Conservation (phyloP, 2,329 filamentous ascomycete genomes). For the Hypoxylon sp. region DNA sequence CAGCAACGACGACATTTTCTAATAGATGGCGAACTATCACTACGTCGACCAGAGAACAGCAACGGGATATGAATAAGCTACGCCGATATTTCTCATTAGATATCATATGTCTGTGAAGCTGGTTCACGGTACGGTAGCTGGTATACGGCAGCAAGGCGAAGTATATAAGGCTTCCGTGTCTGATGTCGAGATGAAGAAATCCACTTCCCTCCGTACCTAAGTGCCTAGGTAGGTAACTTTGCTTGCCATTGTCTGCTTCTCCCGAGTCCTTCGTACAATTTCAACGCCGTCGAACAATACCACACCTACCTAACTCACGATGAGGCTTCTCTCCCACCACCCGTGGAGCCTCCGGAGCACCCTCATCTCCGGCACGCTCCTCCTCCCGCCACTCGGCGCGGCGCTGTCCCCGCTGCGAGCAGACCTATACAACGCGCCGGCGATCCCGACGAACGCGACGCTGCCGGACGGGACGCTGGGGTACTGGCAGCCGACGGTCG, state of each 20-base stretch:
- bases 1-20: not conserved
- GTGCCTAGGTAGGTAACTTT: too few relatives aligned
- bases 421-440: slow-evolving; percentile 15
- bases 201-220: not conserved
- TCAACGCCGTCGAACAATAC: too few relatives aligned
- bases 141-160: not conserved
- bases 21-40: not conserved
- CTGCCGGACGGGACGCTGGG: slow-evolving; percentile 19
- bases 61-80: not conserved
- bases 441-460: slow-evolving; percentile 12
- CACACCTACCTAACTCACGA: not conserved
- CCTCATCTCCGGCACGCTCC: not conserved
- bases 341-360: not conserved
- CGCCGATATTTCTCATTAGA: not conserved
- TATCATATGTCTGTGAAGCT: not conserved
- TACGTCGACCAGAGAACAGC: not conserved
- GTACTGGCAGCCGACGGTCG: slow-evolving; percentile 21
- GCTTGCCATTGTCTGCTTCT: not conserved
- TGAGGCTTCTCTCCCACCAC: not conserved
- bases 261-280: not conserved
- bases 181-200: not conserved
- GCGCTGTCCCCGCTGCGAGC: slow-evolving; percentile 11
- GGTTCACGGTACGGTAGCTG: not conserved
- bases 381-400: not conserved
- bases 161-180: not conserved